phyloP scores from a whole-genome alignment of 2,329 filamentous ascomycete genomes.

The Fusarium tuaranense region DNA sequence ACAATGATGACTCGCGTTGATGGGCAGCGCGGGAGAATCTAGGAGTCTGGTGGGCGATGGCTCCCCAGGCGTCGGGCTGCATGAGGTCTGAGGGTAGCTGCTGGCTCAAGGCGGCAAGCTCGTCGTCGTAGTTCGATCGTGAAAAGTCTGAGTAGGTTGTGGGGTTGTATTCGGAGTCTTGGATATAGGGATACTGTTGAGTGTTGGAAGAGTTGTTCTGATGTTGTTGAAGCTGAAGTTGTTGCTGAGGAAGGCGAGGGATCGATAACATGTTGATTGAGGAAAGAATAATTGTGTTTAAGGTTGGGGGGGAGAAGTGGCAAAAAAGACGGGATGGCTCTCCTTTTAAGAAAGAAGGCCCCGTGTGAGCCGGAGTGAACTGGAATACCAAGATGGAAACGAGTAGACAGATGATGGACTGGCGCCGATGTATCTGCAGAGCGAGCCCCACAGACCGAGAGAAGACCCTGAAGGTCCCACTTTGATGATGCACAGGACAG shows the following conservation, averaged over 20 bases:
- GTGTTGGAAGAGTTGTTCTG: conserved; percentile 43
- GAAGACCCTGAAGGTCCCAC: conserved; percentile 28
- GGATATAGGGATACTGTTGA: conserved; percentile 29
- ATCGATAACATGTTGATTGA: conserved; percentile 48
- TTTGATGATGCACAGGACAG: conserved; percentile 35
- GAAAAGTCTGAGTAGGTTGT: conserved; percentile 30
- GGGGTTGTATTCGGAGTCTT: conserved; percentile 37
- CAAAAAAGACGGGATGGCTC: conserved; percentile 41
- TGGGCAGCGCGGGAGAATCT: conserved; percentile 59
- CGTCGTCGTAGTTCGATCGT: conserved; percentile 39
- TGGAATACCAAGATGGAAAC: conserved; percentile 34
- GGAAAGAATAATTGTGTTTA: conserved; percentile 36
- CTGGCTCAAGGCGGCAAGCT: conserved; percentile 42
- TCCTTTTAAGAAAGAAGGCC: conserved; percentile 40
- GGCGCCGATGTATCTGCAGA: conserved; percentile 17
- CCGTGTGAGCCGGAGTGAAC: conserved; percentile 11
- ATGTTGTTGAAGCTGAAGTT: conserved; percentile 43
- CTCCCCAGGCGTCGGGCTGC: conserved; percentile 58
- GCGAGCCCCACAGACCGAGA: conserved; percentile 18
- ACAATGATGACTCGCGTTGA: conserved; percentile 71
- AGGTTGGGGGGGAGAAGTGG: conserved; percentile 38
- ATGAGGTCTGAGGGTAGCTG: conserved; percentile 48
- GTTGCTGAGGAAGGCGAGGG: conserved; percentile 42
- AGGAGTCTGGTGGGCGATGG: conserved; percentile 52
- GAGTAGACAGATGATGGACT: conserved; percentile 34